Percentiles rank a stretch among this genome's conserved stretches.
These are phyloP conservation scores for Bruguiera gymnorhiza DNA, from an alignment of 345 rosid species.

Conservation along the genomic window DNA sequence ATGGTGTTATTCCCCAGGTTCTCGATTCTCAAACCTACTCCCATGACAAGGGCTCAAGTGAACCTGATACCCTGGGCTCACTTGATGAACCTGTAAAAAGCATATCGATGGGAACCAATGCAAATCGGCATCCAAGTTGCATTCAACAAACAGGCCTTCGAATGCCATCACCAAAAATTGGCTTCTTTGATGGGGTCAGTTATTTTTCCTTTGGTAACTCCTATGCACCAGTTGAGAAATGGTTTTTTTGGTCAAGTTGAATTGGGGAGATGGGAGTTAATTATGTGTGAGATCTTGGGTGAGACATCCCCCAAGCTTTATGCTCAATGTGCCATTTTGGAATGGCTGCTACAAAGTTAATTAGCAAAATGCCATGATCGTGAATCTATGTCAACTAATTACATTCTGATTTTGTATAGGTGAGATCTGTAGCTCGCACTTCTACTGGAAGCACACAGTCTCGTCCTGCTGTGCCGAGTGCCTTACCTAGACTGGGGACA, in stretches of 20 bases:
- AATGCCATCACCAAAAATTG: constrained; percentile 91
- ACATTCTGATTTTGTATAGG: constrained; percentile 42
- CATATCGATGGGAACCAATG: constrained; percentile 33
- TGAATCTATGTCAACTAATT: neutral
- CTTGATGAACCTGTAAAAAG: constrained; percentile 31
- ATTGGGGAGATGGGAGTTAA: neutral
- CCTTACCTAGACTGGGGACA: constrained; percentile 34
- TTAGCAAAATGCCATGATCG: neutral
- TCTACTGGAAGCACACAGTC: constrained; percentile 43
- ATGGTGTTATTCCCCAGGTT: constrained; percentile 25
- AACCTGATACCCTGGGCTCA: constrained; percentile 30
- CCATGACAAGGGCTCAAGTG: constrained; percentile 29
- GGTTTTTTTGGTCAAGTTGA: neutral
- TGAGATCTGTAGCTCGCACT: constrained; percentile 40
- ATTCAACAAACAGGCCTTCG: constrained; percentile 80
- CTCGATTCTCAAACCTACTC: constrained; percentile 29
- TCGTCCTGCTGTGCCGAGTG: constrained; percentile 30
- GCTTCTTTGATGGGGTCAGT: constrained; percentile 96
- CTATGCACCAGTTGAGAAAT: constrained; percentile 1
- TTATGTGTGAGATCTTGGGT: neutral
- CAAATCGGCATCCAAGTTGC: constrained; percentile 34
- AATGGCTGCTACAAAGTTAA: neutral
- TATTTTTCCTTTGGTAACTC: constrained; percentile 20
- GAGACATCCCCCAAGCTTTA: no score
- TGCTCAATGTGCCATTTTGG: neutral